Base-by-base conservation (phyloP, 1,284 basidiomycete genomes). In the Earliella scabrosa region DNA sequence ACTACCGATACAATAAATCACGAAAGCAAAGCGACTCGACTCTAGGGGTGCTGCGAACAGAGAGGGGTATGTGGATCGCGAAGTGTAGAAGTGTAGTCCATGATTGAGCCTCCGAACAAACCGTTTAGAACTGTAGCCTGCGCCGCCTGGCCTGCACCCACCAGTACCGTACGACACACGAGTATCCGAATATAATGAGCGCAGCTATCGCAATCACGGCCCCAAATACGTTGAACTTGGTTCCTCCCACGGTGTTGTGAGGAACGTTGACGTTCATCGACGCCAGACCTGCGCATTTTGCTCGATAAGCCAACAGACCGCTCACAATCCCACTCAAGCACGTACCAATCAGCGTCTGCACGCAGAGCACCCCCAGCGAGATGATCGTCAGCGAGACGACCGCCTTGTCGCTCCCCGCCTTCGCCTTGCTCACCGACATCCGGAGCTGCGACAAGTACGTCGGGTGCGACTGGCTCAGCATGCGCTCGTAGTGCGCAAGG, bases 401-500 rank as follows among this genome's bases (percentile, higher is more conserved):
- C 6, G 86, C 81, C 59, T 81, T 83, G 68, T 92, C 90, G 7
- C 82, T 85, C 4, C 82, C 82, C 6, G 80, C 77, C 68, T 88
- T 87, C 2, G 86, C 80, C 35, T 79, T 74, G 13, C 82, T 80
- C 41, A 88, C 82, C 10, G 81, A 81, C 1, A 90, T 75, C 2
- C 86, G 82, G 2, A 97, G 81, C 58, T 94, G 87, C 6, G 88
- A 83, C 13, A 97, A 76, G 71, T 97, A 97, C 1, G 87, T 87
- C 1, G 91, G 91, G 68, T 97, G 94, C 26, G 91, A 91, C 65
- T 97, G 89, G 55, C 88, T 88, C 23, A 98, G 79, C 72, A 95
- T 88, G 35, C 88, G 89, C 69, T 98, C 95, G 73, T 92, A 93
- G 70, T 97, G 90, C n/a, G 80, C 82, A 46, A 98, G 80, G 2